A percentile compares a stretch with the other conserved stretches of the same genome.
Conservation (phyloP, 2,329 filamentous ascomycete species). For the Fusarium anthophilum region DNA sequence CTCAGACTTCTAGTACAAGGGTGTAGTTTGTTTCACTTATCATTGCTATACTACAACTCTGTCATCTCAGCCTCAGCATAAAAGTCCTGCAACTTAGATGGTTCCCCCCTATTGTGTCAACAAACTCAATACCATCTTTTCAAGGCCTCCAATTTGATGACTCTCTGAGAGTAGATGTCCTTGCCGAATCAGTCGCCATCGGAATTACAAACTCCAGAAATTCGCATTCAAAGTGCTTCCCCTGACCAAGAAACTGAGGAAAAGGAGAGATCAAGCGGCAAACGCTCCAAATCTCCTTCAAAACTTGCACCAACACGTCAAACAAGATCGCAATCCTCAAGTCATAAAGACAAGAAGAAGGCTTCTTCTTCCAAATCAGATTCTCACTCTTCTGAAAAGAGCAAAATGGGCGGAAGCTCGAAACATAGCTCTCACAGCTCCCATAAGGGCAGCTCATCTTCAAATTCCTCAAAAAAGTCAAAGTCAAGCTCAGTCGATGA, state of each 20-base stretch:
- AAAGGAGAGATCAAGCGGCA: neutral
- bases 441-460: conserved; percentile 43
- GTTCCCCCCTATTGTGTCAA: neutral
- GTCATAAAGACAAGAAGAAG: conserved; percentile 29
- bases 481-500: conserved; percentile 54
- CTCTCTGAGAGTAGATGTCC: conserved; percentile 41
- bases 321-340: conserved; percentile 25
- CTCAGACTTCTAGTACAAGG: neutral
- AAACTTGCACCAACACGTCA: conserved; percentile 29
- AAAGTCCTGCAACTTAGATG: conserved; percentile 8
- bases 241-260: conserved; percentile 23
- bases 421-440: conserved; percentile 35
- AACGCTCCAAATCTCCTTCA: conserved; percentile 2
- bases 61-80: neutral
- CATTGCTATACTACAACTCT: neutral
- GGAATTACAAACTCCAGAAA: conserved; percentile 35
- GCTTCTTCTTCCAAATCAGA: conserved; percentile 12
- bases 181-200: conserved; percentile 26
- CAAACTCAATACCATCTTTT: neutral
- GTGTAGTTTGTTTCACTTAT: neutral
- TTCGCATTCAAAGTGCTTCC: conserved; percentile 44
- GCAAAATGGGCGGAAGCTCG: conserved; percentile 39
- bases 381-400: conserved; percentile 7
- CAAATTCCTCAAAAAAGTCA: conserved; percentile 49
- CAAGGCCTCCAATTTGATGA: conserved; percentile 17